phyloP scores from a whole-genome alignment of 352 stramenopile species.

The Globisporangium apiculatum region DNA sequence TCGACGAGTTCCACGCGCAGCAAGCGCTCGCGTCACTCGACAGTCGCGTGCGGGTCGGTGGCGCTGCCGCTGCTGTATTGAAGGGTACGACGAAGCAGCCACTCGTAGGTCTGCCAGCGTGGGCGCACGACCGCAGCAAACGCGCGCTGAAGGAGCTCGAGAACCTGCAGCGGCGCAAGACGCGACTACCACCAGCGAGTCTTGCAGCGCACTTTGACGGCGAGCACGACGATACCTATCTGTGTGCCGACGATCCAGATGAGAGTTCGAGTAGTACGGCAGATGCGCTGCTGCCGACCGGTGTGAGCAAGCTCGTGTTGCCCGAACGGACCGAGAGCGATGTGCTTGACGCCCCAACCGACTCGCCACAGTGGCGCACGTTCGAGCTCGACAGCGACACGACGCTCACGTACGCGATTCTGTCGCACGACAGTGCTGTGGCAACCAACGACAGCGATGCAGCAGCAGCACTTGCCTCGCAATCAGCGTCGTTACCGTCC shows the following conservation, averaged over 20 bases:
- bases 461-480: not conserved
- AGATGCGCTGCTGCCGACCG: not conserved
- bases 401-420: slow-evolving; percentile 37
- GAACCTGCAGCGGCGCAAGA: slow-evolving; percentile 14
- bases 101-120: slow-evolving; percentile 33
- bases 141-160: slow-evolving; percentile 56
- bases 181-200: slow-evolving; percentile 6
- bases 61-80: not conserved
- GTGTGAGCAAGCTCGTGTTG: slow-evolving; percentile 1
- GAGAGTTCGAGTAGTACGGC: not conserved
- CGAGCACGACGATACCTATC: not conserved
- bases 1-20: slow-evolving; percentile 8
- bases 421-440: slow-evolving; percentile 23
- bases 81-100: slow-evolving; percentile 14
- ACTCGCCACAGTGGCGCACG: slow-evolving; percentile 23
- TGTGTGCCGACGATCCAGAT: not conserved
- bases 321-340: slow-evolving; percentile 9
- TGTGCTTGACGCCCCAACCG: slow-evolving; percentile 27
- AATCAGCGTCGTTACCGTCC: not conserved
- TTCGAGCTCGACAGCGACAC: slow-evolving; percentile 43
- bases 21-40: slow-evolving; percentile 3
- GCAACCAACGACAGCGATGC: not conserved
- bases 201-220: not conserved
- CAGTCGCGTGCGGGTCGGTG: not conserved
- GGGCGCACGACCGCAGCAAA: slow-evolving; percentile 64